These are phyloP conservation scores for Sporisorium reilianum DNA, from an alignment of 1,284 basidiomycete genomes.

Conservation along the genomic window DNA sequence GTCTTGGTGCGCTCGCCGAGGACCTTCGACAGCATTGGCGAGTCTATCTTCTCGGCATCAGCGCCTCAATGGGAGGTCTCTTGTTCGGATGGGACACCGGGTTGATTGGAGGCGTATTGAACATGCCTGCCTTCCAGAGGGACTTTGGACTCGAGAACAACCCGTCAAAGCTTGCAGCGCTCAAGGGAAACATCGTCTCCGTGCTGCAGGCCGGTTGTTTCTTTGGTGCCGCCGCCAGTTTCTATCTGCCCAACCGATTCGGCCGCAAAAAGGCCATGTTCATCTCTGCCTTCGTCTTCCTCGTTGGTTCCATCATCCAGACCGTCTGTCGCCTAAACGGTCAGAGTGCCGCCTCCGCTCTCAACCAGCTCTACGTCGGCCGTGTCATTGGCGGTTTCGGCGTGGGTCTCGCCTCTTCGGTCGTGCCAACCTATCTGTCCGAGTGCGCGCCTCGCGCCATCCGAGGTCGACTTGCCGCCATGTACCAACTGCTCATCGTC, in stretches of 20 bases:
- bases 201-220: conserved; percentile 64
- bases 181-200: conserved; percentile 64
- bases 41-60: conserved; percentile 43
- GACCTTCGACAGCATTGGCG: conserved; percentile 46
- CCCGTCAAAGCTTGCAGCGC: conserved; percentile 33
- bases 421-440: conserved; percentile 67
- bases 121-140: conserved; percentile 42
- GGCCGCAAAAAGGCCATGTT: conserved; percentile 60
- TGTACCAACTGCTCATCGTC: conserved; percentile 71
- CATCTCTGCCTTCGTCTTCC: conserved; percentile 58
- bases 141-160: conserved; percentile 40
- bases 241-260: conserved; percentile 60
- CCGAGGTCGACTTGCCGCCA: conserved; percentile 69
- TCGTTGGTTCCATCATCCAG: conserved; percentile 64
- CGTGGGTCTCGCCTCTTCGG: conserved; percentile 45
- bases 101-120: conserved; percentile 47
- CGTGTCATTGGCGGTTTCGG: conserved; percentile 52
- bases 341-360: conserved; percentile 42
- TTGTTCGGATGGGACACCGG: conserved; percentile 52
- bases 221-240: conserved; percentile 61
- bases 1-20: conserved; percentile 14
- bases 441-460: conserved; percentile 65
- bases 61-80: conserved; percentile 40
- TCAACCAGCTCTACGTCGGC: conserved; percentile 63
- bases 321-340: conserved; percentile 49